Base-by-base conservation (phyloP, 2,329 filamentous ascomycete genomes). In the Alternaria dauci region DNA sequence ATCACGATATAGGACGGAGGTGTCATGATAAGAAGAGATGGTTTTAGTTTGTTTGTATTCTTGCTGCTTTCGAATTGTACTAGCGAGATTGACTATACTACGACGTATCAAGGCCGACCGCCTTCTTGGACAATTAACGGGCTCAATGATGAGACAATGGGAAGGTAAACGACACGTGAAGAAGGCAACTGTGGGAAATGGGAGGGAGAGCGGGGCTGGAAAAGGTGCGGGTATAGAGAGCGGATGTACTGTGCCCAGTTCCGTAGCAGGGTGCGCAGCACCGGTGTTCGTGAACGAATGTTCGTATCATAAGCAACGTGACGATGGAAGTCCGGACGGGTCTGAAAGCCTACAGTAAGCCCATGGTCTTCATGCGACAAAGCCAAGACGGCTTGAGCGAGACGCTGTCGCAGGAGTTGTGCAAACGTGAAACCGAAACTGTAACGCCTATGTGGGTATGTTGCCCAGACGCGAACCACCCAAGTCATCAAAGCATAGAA, bases 351-450 rank as follows among this genome's bases (percentile, higher is more conserved):
- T 42, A 42, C 12, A 25, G 39, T 25, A 42, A 42, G 20, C 46
- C 32, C 46, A 38, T 50, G 14, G 23, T 20, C 46, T 50, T 43
- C 51, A 53, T 43, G 25, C 51, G 38, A 50, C 38, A 53, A 32
- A 32, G 55, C 46, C 47, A 38, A 43, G 26, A 30, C 44, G 52
- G n/a, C 25, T 50, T 46, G 55, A 59, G 59, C 55, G 53, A 57
- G 53, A 46, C 41, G 53, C 47, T 51, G 58, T 60, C 39, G 52
- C 53, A 51, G 44, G 36, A 36, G 32, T 52, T 52, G 46, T 32
- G 36, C 43, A 44, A 53, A 59, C n/a, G 50, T 63, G 63, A 66
- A 67, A 62, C 64, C 52, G 52, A 47, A 67, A 48, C 63, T 57
- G 64, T 58, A 58, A 63, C 63, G 59, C 60, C 60, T 55, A 34